Base-by-base conservation (phyloP, 768 basidiomycete species). In the Phanerochaete sordida region DNA sequence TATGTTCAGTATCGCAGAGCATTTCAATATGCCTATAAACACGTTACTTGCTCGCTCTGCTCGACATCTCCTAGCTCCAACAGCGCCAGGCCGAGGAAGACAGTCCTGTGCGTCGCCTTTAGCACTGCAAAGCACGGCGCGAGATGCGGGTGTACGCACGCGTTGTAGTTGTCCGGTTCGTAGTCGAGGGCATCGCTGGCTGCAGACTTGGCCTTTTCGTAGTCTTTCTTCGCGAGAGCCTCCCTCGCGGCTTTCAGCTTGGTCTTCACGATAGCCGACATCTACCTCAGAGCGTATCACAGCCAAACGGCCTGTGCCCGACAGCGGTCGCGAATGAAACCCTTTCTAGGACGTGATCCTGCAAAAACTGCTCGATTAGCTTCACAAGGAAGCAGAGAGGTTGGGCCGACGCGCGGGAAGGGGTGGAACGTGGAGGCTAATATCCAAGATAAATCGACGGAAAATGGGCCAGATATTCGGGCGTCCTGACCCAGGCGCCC, bases 211-310 rank as follows among this genome's bases (percentile, higher is more conserved):
- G 92, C 94, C 21, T 73, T 74, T 3, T 76, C 70, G 65, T 83
- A 94, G 62, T 95, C 86, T 69, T 93, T 93, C 70, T 87, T 89
- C 13, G 75, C 77, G 23, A 96, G 74, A 3, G 84, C 80, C 57
- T 94, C 92, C 61, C 90, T 83, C 13, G 92, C 88, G 23, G 80
- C 73, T 73, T 95, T 96, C 65, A 97, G 81, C 70, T 88, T 91
- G 37, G 72, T 74, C 72, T 91, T 95, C 54, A 81, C 77, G 59
- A 86, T 81, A 3, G 68, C 64, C 3, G 73, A 64, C 70, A 71
- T 71, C 48, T 49, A 27, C 48, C 48, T 13, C 48, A 45, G 39
- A 19, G 5, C 5, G n/a, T n/a, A n/a, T n/a, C n/a, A n/a, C n/a
- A n/a, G n/a, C n/a, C n/a, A n/a, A n/a, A n/a, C n/a, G n/a, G n/a